These are phyloP conservation scores for Tricholoma furcatifolium DNA, from an alignment of 768 basidiomycete genomes.

Conservation along the genomic window DNA sequence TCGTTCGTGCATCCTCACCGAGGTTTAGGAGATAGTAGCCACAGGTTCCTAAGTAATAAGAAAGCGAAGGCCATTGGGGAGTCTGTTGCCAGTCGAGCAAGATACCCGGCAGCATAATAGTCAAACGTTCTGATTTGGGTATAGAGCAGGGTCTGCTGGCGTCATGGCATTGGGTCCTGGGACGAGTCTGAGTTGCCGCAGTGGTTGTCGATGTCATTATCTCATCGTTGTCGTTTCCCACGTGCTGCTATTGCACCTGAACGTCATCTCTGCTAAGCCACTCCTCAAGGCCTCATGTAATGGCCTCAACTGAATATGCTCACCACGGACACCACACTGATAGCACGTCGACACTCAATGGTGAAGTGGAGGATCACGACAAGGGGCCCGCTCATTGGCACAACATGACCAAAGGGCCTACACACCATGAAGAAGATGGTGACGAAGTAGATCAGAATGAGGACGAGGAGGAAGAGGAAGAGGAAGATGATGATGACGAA, in stretches of 20 bases:
- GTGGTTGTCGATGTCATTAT: too few relatives aligned
- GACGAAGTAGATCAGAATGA: slow-evolving; percentile 23
- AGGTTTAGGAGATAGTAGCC: neutral
- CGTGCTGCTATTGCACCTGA: neutral
- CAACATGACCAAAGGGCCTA: slow-evolving; percentile 21
- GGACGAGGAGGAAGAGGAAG: slow-evolving; percentile 24
- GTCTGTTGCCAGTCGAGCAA: neutral
- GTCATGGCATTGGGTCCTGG: too few relatives aligned
- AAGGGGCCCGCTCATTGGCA: neutral
- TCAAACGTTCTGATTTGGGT: too few relatives aligned
- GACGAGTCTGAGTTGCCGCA: too few relatives aligned
- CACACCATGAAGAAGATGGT: slow-evolving; percentile 23
- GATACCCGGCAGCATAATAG: neutral
- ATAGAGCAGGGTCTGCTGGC: too few relatives aligned
- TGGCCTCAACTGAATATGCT: slow-evolving; percentile 8
- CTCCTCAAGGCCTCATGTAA: slow-evolving; percentile 9
- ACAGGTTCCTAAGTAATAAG: neutral
- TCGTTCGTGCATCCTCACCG: neutral
- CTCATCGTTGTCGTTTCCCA: neutral
- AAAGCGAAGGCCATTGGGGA: neutral
- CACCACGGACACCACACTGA: slow-evolving; percentile 3
- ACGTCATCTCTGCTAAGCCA: neutral
- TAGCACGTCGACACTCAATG: neutral
- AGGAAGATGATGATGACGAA: slow-evolving; percentile 42
- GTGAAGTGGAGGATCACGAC: neutral